Conservation (phyloP, 805 yeast species). For the Jamesozyma rosinii region DNA sequence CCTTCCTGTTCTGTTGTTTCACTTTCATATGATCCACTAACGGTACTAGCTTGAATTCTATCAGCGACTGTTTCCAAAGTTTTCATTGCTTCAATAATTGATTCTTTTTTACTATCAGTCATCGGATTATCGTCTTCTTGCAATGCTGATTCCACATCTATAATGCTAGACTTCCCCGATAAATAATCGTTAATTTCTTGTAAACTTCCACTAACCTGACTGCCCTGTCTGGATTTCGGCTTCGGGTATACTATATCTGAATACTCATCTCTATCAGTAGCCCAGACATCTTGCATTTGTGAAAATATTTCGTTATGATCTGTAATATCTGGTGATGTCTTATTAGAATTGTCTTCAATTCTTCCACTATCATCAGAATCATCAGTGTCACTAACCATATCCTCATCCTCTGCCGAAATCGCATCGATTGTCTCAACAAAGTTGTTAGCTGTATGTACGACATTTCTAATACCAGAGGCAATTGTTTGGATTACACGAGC, state of each 20-base stretch:
- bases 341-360: background rate
- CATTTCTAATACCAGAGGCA: constrained; percentile 10
- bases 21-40: background rate
- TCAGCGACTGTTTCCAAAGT: background rate
- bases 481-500: constrained; percentile 8
- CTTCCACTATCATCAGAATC: background rate
- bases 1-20: background rate
- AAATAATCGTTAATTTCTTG: background rate
- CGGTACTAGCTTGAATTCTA: background rate
- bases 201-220: background rate
- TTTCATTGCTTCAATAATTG: background rate
- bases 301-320: background rate
- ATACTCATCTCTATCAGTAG: background rate
- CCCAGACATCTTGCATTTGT: background rate
- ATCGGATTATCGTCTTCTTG: background rate
- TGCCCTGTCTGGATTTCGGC: background rate
- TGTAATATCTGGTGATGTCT: background rate
- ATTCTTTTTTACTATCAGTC: background rate
- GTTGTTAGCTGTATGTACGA: constrained; percentile 10
- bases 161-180: background rate
- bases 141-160: background rate
- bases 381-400: background rate
- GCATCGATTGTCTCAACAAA: constrained; percentile 14
- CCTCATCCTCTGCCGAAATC: background rate
- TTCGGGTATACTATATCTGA: too few relatives aligned